A percentile compares a stretch with the other conserved stretches of the same genome.
Evolutionary conservation across 805 yeast genomes (phyloP).

Genomic region (Candida caryicola): DNA sequence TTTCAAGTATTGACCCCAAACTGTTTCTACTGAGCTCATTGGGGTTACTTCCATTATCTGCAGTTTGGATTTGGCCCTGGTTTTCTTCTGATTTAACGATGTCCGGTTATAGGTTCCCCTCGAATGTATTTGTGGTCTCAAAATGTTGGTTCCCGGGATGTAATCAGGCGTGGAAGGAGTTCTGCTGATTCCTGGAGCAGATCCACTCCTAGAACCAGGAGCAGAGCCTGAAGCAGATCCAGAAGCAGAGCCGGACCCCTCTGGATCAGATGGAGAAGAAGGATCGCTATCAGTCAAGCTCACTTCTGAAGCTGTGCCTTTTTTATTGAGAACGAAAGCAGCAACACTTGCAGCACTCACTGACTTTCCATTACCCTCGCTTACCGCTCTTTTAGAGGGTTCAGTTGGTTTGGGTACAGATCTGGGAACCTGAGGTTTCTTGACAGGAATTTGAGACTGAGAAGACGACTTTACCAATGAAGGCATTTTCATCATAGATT

Average conservation of each 20-base stretch:
- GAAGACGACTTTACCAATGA: slow-evolving; percentile 18
- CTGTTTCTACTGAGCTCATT: slow-evolving; percentile 51
- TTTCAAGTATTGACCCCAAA: slow-evolving; percentile 54
- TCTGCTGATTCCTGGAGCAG: slow-evolving; percentile 18
- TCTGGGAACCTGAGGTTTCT: slow-evolving; percentile 6
- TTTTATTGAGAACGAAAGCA: slow-evolving; percentile 36
- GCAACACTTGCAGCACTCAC: slow-evolving; percentile 36
- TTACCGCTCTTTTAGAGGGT: slow-evolving; percentile 1
- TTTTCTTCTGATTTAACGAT: slow-evolving; percentile 13
- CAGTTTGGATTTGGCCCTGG: slow-evolving; percentile 21
- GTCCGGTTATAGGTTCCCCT: slow-evolving; percentile 23
- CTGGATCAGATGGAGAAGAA: background rate
- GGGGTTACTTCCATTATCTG: slow-evolving; percentile 42
- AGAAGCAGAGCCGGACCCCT: background rate
- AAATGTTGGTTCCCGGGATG: slow-evolving; percentile 59
- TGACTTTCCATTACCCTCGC: slow-evolving; percentile 7
- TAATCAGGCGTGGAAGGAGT: slow-evolving; percentile 33
- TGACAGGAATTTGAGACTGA: slow-evolving; percentile 12
- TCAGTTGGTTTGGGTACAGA: background rate
- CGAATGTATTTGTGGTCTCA: slow-evolving; percentile 48
- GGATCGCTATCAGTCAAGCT: slow-evolving; percentile 6
- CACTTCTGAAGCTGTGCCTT: slow-evolving; percentile 12
- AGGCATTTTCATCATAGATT: slow-evolving; percentile 76
- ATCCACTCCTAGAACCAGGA: slow-evolving; percentile 14
- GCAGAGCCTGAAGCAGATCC: too few species aligned